Evolutionary conservation across 257 asterid genomes (phyloP).

Genomic region (Nicotiana benthamiana): DNA sequence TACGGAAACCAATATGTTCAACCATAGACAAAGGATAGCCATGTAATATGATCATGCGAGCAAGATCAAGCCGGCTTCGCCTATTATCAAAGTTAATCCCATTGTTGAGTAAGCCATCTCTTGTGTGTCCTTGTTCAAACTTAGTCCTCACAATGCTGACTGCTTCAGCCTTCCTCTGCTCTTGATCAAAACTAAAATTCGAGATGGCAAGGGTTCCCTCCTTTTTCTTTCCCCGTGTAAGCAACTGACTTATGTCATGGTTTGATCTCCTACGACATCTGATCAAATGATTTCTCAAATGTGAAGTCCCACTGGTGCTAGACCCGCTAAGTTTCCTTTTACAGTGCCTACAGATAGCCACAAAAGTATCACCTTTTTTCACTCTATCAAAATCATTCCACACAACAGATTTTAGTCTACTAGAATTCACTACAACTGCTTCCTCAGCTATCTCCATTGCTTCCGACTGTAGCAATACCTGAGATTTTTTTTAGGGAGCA

Average conservation of each 20-base stretch:
- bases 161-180: slow-evolving; percentile 39
- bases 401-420: slow-evolving; percentile 78
- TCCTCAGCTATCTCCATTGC: slow-evolving; percentile 76
- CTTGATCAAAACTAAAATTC: slow-evolving; percentile 32
- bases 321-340: slow-evolving; percentile 89
- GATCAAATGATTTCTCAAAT: slow-evolving; percentile 81
- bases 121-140: slow-evolving; percentile 27
- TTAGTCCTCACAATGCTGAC: slow-evolving; percentile 43
- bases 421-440: slow-evolving; percentile 59
- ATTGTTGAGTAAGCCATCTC: slow-evolving; percentile 27
- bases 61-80: slow-evolving; percentile 63
- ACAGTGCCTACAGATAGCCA: slow-evolving; percentile 82
- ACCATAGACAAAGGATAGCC: slow-evolving; percentile 84
- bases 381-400: slow-evolving; percentile 97
- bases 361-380: slow-evolving; percentile 66
- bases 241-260: slow-evolving; percentile 48
- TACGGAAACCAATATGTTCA: slow-evolving; percentile 77
- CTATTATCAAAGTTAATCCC: slow-evolving; percentile 55
- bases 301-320: slow-evolving; percentile 94
- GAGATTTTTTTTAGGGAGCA: not conserved
- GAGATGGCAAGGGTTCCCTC: slow-evolving; percentile 44
- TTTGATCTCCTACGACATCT: slow-evolving; percentile 73
- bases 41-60: slow-evolving; percentile 87
- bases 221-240: slow-evolving; percentile 70
- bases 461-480: slow-evolving; percentile 8